Conservation (phyloP, 805 yeast species). For the Yarrowia divulgata region DNA sequence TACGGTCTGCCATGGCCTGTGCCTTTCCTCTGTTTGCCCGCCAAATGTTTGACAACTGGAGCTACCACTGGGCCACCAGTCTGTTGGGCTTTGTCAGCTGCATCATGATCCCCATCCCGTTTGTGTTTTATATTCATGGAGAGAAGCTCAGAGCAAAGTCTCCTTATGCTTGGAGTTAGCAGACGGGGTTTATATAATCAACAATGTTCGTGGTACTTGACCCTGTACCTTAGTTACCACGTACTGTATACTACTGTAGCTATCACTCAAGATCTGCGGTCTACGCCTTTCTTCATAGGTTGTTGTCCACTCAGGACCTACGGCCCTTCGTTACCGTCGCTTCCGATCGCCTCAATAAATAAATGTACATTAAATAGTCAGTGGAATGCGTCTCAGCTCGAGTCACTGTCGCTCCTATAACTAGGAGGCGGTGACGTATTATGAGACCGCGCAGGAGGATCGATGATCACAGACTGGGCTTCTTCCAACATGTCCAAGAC, state of each 20-base stretch:
- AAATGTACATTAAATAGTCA: conserved; percentile 37
- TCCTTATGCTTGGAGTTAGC: conserved; percentile 7
- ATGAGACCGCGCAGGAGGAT: conserved; percentile 31
- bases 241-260: no score
- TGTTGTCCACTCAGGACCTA: neutral
- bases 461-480: conserved; percentile 35
- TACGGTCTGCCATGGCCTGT: conserved; percentile 76
- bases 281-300: neutral
- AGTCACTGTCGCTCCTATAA: conserved; percentile 30
- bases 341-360: conserved; percentile 24
- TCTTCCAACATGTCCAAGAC: conserved; percentile 15
- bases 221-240: no score
- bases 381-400: conserved; percentile 19
- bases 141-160: conserved; percentile 49
- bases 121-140: conserved; percentile 57
- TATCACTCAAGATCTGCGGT: no score
- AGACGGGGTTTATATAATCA: no score
- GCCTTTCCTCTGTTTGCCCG: conserved; percentile 85
- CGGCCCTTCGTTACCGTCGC: neutral
- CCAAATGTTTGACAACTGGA: conserved; percentile 78
- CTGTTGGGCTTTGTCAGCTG: conserved; percentile 60
- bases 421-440: conserved; percentile 34
- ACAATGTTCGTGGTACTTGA: no score
- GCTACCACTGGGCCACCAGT: conserved; percentile 78
- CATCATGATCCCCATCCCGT: conserved; percentile 62